Evolutionary conservation across 345 rosid genomes (phyloP).

Genomic region (Kernera saxatilis): DNA sequence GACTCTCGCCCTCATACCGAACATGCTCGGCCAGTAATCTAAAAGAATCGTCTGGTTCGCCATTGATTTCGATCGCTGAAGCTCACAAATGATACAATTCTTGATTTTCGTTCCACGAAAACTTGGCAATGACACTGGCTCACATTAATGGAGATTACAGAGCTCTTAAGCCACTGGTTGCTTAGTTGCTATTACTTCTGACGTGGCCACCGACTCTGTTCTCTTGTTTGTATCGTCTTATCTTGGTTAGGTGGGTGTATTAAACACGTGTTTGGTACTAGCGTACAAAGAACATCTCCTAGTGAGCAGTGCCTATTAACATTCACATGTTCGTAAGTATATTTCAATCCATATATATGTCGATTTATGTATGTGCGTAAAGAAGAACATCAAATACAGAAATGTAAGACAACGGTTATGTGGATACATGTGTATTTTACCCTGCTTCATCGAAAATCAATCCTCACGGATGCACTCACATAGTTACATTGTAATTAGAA

Average conservation of each 20-base stretch:
- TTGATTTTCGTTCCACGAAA: background rate
- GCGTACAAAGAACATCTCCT: background rate
- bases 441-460: too few relatives aligned
- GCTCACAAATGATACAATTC: background rate
- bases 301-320: background rate
- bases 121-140: background rate
- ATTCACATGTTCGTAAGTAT: too few relatives aligned
- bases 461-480: too few relatives aligned
- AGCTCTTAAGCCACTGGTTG: background rate
- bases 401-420: too few relatives aligned
- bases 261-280: background rate
- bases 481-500: too few relatives aligned
- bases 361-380: too few relatives aligned
- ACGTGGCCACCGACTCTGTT: background rate
- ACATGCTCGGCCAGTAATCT: conserved; percentile 26
- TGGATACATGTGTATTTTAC: too few relatives aligned
- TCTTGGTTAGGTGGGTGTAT: background rate
- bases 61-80: background rate
- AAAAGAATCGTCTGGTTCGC: conserved; percentile 12
- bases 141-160: background rate
- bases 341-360: too few relatives aligned
- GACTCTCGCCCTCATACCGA: conserved; percentile 24
- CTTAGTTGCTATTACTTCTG: background rate
- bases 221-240: background rate
- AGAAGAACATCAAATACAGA: too few relatives aligned